A percentile compares a stretch with the other conserved stretches of the same genome.
phyloP scores from a whole-genome alignment of 805 yeast genomes.

The Yamadazyma phyllophila region DNA sequence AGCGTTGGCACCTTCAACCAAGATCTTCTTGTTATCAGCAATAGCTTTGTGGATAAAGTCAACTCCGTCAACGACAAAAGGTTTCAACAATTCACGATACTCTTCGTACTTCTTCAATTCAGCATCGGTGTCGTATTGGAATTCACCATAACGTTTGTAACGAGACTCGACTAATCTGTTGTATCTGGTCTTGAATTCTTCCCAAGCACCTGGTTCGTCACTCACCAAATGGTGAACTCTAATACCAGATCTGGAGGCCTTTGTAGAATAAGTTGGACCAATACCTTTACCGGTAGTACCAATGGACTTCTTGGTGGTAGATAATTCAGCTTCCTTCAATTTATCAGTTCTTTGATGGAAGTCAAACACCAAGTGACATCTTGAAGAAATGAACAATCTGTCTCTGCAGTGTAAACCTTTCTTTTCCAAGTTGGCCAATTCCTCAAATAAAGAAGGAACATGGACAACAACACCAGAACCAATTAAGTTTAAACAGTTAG shows the following conservation, averaged over 20 bases:
- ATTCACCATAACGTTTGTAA: slow-evolving; percentile 87
- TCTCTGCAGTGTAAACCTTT: slow-evolving; percentile 78
- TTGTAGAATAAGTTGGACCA: slow-evolving; percentile 97
- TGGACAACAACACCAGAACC: slow-evolving; percentile 98
- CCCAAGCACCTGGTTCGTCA: slow-evolving; percentile 90
- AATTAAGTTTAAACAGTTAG: slow-evolving; percentile 82
- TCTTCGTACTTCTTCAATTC: slow-evolving; percentile 77
- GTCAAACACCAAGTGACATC: slow-evolving; percentile 96
- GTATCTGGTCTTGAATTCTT: slow-evolving; percentile 77
- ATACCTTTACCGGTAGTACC: slow-evolving; percentile 99
- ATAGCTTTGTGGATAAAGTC: slow-evolving; percentile 79
- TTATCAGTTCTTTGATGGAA: slow-evolving; percentile 98
- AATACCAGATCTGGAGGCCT: slow-evolving; percentile 94
- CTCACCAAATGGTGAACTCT: slow-evolving; percentile 94
- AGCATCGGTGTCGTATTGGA: slow-evolving; percentile 79
- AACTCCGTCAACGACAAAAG: slow-evolving; percentile 92
- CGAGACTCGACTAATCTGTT: slow-evolving; percentile 77
- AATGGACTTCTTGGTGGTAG: slow-evolving; percentile 75
- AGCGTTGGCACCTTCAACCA: slow-evolving; percentile 98
- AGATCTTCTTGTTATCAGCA: slow-evolving; percentile 72
- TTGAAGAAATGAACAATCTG: slow-evolving; percentile 82
- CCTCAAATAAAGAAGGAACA: slow-evolving; percentile 88
- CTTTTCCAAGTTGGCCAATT: slow-evolving; percentile 72
- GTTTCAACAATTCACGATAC: slow-evolving; percentile 71
- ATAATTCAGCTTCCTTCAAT: slow-evolving; percentile 87